Evolutionary conservation across 805 yeast genomes (phyloP).

Genomic region (Metschnikowia kunwiensis): DNA sequence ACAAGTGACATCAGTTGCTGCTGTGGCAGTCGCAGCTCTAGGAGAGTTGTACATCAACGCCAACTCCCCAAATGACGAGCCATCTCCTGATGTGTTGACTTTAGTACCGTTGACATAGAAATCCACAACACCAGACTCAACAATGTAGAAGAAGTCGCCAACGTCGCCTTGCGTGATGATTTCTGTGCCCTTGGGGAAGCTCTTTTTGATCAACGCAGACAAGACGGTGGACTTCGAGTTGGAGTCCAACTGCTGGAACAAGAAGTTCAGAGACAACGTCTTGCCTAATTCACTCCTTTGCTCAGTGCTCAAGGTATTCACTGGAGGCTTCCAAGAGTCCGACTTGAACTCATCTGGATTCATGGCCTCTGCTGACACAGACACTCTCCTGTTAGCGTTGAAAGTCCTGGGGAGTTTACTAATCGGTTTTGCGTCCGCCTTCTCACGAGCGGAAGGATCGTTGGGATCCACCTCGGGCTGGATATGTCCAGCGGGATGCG

Average conservation of each 20-base stretch:
- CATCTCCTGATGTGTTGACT: conserved; percentile 76
- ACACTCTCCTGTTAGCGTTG: conserved; percentile 80
- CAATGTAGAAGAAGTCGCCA: conserved; percentile 87
- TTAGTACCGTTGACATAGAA: conserved; percentile 67
- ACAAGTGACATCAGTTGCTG: conserved; percentile 60
- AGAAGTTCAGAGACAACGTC: conserved; percentile 74
- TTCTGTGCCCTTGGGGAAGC: conserved; percentile 53
- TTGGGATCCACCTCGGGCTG: conserved; percentile 24
- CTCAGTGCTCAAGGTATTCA: conserved; percentile 55
- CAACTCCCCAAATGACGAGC: conserved; percentile 92
- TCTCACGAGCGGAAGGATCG: conserved; percentile 1
- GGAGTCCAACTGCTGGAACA: conserved; percentile 79
- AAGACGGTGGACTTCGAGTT: conserved; percentile 75
- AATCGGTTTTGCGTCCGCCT: conserved; percentile 21
- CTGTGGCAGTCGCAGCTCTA: conserved; percentile 88
- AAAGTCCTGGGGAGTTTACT: conserved; percentile 53
- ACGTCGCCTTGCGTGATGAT: conserved; percentile 90
- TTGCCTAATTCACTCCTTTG: conserved; percentile 68
- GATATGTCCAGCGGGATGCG: conserved; percentile 6
- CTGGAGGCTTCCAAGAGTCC: conserved; percentile 73
- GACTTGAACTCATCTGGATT: conserved; percentile 68
- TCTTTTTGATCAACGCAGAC: conserved; percentile 76
- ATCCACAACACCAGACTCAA: conserved; percentile 82
- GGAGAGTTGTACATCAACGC: conserved; percentile 98
- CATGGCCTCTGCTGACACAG: conserved; percentile 86